Percentiles rank a stretch among this genome's conserved stretches.
These are phyloP conservation scores for Ceratobasidium papillatum DNA, from an alignment of 1,284 basidiomycete genomes.

Conservation along the genomic window DNA sequence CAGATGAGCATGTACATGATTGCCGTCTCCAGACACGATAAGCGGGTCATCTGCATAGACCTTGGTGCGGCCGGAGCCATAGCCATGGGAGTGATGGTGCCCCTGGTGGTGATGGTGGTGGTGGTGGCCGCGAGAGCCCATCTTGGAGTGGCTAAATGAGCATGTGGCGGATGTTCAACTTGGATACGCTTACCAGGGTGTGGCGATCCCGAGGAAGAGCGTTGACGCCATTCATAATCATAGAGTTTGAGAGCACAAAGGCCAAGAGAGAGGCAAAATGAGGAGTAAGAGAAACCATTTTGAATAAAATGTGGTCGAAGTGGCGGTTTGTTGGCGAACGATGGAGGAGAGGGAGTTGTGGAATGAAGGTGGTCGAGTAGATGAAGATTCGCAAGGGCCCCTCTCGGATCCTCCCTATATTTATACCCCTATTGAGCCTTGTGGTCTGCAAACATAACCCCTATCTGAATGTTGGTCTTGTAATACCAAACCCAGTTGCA, in stretches of 20 bases:
- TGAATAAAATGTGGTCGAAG: neutral
- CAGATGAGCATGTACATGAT: slow-evolving; percentile 14
- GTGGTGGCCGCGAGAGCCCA: neutral
- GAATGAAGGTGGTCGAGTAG: neutral
- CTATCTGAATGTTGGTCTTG: neutral
- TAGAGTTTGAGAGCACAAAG: slow-evolving; percentile 18
- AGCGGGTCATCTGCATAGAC: slow-evolving; percentile 27
- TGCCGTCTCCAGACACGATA: slow-evolving; percentile 7
- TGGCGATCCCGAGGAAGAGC: slow-evolving; percentile 25
- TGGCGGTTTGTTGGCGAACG: neutral
- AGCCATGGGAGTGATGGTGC: neutral
- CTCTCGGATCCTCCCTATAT: neutral
- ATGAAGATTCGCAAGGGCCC: neutral
- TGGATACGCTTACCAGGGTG: neutral
- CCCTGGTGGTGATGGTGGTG: slow-evolving; percentile 12
- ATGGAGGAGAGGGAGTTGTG: neutral
- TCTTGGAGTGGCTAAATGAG: neutral
- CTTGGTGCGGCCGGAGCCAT: slow-evolving; percentile 4
- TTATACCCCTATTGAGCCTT: neutral
- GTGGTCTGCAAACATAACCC: neutral
- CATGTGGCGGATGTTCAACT: neutral
- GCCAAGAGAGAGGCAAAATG: slow-evolving; percentile 26
- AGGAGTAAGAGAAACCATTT: slow-evolving; percentile 19
- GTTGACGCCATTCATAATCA: neutral
- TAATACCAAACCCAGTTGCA: neutral